Evolutionary conservation across 2,329 filamentous ascomycete species (phyloP), one percentile per base, ranked within the genome.

Genomic region (Pseudocercospora cruenta): DNA sequence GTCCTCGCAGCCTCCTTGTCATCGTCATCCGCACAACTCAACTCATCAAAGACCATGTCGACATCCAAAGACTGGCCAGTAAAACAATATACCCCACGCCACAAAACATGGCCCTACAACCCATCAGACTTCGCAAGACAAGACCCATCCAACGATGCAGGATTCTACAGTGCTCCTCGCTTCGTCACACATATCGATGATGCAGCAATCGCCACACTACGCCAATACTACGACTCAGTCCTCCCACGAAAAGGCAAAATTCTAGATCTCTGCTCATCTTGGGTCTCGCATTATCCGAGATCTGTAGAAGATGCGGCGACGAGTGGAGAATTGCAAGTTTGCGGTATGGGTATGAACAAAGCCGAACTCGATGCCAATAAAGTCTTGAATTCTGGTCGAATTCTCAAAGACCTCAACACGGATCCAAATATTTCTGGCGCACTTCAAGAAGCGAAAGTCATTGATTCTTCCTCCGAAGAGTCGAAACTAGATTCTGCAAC

Each of bases 111-210:
- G 76, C 78, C 77, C 3, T 79, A 79, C 68, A 74, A 67, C 16
- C 65, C 73, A 7, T 71, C 69, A 22, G 81, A 82, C 63, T 82
- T 83, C 67, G 71, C 68, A 4, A 75, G 80, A 22, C 74, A 77
- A 54, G 81, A 83, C 57, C 71, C 78, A 16, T 74, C 71, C 2
- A 31, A 71, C 7, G 80, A 82, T 65, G 33, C 70, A 1, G 58
- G 69, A 3, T 83, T 82, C 71, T 82, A 82, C 72, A 70, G 69
- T 28, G 69, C 77, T 19, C 81, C 84, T 1, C 79, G 83, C 16
- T 83, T 85, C 67, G 83, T 86, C 0, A 84, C 84, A 10, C 84
- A 86, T 65, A 86, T 86, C 69, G 84, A 86, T 69, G 82, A 84
- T 49, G 76, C 79, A 4, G 82, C 83, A 0, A 84, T 85, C 59